Evolutionary conservation across 2,329 filamentous ascomycete species (phyloP).

Genomic region (Fusarium brevicatenulatum): DNA sequence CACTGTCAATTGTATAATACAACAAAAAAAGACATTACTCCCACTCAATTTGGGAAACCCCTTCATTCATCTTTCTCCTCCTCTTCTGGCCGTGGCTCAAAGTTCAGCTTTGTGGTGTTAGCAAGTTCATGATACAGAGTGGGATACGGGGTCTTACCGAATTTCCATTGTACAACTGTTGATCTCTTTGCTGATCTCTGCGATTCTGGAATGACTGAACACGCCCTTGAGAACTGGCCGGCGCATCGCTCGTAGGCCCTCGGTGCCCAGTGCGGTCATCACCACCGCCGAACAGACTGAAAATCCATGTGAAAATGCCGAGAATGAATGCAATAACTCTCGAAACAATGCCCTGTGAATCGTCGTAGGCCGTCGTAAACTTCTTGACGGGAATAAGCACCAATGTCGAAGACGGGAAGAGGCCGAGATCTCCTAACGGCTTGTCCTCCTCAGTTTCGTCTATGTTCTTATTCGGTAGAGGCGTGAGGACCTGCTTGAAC

Average conservation of each 20-base stretch:
- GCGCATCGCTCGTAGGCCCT: conserved; percentile 7
- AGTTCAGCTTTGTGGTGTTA: conserved; percentile 67
- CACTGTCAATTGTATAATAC: conserved; percentile 46
- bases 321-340: conserved; percentile 47
- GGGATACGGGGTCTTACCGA: conserved; percentile 66
- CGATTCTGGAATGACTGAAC: conserved; percentile 55
- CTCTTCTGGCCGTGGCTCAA: conserved; percentile 72
- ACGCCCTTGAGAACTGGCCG: conserved; percentile 37
- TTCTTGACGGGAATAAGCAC: conserved; percentile 77
- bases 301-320: conserved; percentile 51
- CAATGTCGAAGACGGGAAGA: conserved; percentile 83
- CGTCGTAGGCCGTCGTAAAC: conserved; percentile 55
- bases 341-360: conserved; percentile 44
- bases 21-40: conserved; percentile 40
- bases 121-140: conserved; percentile 12
- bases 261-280: conserved; percentile 16
- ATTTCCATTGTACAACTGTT: conserved; percentile 91
- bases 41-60: conserved; percentile 38
- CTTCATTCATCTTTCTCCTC: conserved; percentile 54
- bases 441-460: conserved; percentile 78
- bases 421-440: conserved; percentile 73
- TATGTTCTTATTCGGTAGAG: conserved; percentile 78
- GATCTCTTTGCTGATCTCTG: conserved; percentile 64
- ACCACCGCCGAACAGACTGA: conserved; percentile 47
- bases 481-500: conserved; percentile 85